These are phyloP conservation scores for Neonectria sp. DNA, from an alignment of 2,329 filamentous ascomycete genomes.

Conservation along the genomic window DNA sequence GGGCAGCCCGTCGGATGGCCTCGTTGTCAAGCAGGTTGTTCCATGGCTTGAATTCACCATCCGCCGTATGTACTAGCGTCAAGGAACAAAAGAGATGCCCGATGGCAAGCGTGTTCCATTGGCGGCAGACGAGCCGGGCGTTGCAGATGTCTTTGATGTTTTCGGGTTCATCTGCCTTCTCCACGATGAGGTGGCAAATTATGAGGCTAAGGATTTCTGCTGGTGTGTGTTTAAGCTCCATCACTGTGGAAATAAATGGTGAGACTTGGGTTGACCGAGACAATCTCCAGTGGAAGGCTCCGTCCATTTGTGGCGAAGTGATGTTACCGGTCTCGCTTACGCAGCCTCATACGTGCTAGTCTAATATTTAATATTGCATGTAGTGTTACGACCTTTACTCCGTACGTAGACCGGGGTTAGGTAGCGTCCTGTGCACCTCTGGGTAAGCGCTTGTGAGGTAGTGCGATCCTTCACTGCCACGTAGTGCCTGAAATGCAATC, in stretches of 20 bases:
- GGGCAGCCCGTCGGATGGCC: neutral
- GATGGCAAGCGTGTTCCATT: conserved; percentile 8
- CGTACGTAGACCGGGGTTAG: too few species aligned
- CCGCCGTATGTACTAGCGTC: neutral
- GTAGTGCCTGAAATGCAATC: too few species aligned
- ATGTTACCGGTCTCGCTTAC: too few species aligned
- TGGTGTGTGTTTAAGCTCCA: neutral
- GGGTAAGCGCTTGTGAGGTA: too few species aligned
- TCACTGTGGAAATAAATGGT: neutral
- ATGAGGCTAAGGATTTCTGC: conserved; percentile 6
- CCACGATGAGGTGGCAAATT: neutral
- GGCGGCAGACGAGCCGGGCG: conserved; percentile 3
- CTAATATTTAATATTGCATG: too few species aligned
- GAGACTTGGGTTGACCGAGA: neutral
- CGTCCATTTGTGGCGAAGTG: too few species aligned
- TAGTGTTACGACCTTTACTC: too few species aligned
- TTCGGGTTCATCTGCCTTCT: neutral
- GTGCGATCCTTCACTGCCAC: too few species aligned
- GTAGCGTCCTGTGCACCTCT: too few species aligned
- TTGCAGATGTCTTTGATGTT: neutral
- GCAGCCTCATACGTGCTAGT: too few species aligned
- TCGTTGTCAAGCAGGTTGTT: neutral
- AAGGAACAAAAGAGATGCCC: neutral
- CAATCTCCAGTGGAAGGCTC: too few species aligned
- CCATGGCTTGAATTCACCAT: neutral